Conservation (phyloP, 73 alveolate genomes). For the Paramecium octaurelia region DNA sequence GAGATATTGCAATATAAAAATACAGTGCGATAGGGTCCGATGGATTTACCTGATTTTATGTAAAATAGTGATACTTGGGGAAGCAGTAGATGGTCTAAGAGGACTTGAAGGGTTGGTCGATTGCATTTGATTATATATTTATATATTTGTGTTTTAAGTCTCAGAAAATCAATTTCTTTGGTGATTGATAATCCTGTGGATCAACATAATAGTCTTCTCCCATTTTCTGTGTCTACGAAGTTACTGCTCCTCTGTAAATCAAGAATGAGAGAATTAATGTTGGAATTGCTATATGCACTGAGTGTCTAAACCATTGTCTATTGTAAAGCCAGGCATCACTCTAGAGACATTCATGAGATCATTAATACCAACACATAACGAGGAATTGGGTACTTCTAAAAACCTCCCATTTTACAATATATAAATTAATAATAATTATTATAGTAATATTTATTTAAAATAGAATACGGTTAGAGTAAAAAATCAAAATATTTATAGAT, state of each 20-base stretch:
- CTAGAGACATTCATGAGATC: not conserved
- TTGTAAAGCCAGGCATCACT: constrained; percentile 19
- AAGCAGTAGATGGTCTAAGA: not conserved
- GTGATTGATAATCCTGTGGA: constrained; percentile 4
- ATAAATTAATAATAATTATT: not conserved
- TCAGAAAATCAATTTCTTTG: constrained; percentile 29
- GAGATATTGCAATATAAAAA: not conserved
- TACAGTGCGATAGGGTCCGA: constrained; percentile 2
- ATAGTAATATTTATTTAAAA: not conserved
- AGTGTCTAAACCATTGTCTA: constrained; percentile 1
- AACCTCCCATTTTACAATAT: not conserved
- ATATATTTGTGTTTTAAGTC: not conserved
- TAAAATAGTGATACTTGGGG: not conserved
- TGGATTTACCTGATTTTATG: not conserved
- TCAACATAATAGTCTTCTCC: constrained; percentile 16
- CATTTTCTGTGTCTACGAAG: not conserved
- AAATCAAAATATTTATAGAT: not conserved
- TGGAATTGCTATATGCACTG: not conserved
- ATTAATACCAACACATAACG: constrained; percentile 10
- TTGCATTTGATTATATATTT: not conserved
- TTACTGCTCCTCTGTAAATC: not conserved
- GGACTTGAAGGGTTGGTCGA: not conserved
- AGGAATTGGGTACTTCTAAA: constrained; percentile 10
- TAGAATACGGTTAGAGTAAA: not conserved
- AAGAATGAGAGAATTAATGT: not conserved